These are phyloP conservation scores for Fragilaria radians DNA, from an alignment of 108 stramenopile genomes.

Conservation along the genomic window DNA sequence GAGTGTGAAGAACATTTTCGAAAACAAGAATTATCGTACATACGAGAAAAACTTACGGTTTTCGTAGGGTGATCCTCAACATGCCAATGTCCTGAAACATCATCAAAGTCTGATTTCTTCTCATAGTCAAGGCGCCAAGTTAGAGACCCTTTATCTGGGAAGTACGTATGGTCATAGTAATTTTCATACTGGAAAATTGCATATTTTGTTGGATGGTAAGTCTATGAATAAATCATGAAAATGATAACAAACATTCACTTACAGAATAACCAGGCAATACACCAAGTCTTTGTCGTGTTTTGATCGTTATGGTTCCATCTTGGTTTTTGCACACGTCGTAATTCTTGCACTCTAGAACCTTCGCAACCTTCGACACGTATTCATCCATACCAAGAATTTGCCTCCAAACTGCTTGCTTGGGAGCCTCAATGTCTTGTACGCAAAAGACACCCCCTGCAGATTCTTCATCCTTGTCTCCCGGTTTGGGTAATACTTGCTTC, in stretches of 20 bases:
- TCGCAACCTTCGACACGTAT: slow-evolving; percentile 63
- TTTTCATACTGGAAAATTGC: slow-evolving; percentile 31
- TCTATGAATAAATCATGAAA: slow-evolving; percentile 2
- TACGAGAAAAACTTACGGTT: slow-evolving; percentile 10
- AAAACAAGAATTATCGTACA: too few relatives aligned
- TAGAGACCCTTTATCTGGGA: slow-evolving; percentile 33
- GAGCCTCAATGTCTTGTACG: slow-evolving; percentile 66
- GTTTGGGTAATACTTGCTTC: slow-evolving; percentile 36
- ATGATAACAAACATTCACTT: slow-evolving; percentile 13
- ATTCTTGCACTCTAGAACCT: slow-evolving; percentile 52
- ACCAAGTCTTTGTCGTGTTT: slow-evolving; percentile 54
- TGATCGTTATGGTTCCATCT: slow-evolving; percentile 41
- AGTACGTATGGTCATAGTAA: slow-evolving; percentile 51
- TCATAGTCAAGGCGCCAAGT: slow-evolving; percentile 73
- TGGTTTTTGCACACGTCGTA: slow-evolving; percentile 33
- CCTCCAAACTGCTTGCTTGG: slow-evolving; percentile 54
- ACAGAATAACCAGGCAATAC: slow-evolving; percentile 69
- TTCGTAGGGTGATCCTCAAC: slow-evolving; percentile 46
- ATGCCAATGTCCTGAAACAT: slow-evolving; percentile 72
- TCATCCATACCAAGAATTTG: slow-evolving; percentile 57
- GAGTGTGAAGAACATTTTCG: too few relatives aligned
- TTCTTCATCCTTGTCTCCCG: slow-evolving; percentile 9
- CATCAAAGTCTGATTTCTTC: slow-evolving; percentile 65
- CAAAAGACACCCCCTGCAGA: slow-evolving; percentile 50
- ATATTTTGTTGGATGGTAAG: neutral